Evolutionary conservation across 148 eudicot species (phyloP).

Genomic region (Rhododendron griersonianum): DNA sequence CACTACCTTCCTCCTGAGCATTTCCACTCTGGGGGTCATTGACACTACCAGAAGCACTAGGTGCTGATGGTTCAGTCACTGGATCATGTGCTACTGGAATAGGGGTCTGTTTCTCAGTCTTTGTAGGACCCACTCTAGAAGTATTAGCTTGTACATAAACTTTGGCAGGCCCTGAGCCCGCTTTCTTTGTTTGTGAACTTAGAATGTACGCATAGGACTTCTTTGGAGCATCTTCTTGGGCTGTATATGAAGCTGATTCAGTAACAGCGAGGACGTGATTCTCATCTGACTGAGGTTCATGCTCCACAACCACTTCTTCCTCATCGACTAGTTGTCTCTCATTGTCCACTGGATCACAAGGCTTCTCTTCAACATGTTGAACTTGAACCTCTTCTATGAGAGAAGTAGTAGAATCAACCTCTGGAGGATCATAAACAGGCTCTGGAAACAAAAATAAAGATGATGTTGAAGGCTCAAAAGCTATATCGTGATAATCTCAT

Average conservation of each 20-base stretch:
- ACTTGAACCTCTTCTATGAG: slow-evolving; percentile 27
- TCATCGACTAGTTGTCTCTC: slow-evolving; percentile 21
- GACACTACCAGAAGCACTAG: slow-evolving; percentile 16
- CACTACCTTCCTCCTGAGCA: slow-evolving; percentile 46
- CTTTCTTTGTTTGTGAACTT: slow-evolving; percentile 43
- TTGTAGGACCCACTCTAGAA: slow-evolving; percentile 26
- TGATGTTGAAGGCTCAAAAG: not conserved
- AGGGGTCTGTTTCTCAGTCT: slow-evolving; percentile 29
- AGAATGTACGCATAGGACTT: slow-evolving; percentile 70
- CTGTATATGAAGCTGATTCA: slow-evolving; percentile 30
- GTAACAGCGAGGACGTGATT: slow-evolving; percentile 22
- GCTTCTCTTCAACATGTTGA: slow-evolving; percentile 26
- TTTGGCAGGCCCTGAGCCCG: slow-evolving; percentile 32
- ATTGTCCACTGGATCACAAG: slow-evolving; percentile 18
- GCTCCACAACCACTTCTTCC: slow-evolving; percentile 22
- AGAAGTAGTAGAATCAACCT: slow-evolving; percentile 20
- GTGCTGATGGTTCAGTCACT: slow-evolving; percentile 18
- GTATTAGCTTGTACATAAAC: slow-evolving; percentile 50
- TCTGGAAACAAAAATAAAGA: slow-evolving; percentile 25
- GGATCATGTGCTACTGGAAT: slow-evolving; percentile 19
- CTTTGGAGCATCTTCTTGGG: slow-evolving; percentile 47
- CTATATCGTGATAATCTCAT: not conserved
- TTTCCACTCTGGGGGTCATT: slow-evolving; percentile 27
- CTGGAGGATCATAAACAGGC: slow-evolving; percentile 28
- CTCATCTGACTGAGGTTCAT: slow-evolving; percentile 32